Base-by-base conservation (phyloP, 495 filamentous ascomycete species). In the Aspergillus leporis region DNA sequence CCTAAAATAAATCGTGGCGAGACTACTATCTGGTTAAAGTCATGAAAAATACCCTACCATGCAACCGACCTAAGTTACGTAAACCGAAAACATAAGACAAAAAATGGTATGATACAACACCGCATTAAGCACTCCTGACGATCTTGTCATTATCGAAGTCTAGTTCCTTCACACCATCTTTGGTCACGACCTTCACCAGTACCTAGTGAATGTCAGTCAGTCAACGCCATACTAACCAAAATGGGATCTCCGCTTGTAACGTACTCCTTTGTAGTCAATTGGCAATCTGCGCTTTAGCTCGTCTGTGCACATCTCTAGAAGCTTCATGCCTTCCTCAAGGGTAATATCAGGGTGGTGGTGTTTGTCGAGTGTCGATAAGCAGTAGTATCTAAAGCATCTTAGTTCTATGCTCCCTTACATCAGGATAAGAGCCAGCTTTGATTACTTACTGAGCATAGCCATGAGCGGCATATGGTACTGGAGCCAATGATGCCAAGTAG, bases 241-340 rank as follows among this genome's bases (percentile, higher is more conserved):
- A 31, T 16, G 12, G 21, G 47, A 19, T 34, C 5, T 13, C 36
- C 57, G 23, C 40, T 16, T 23, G 47, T 21, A 63, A 78, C 80
- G 59, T 79, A 88, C 81, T 16, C 94, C 94, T 80, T 98, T 98
- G 84, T 97, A 98, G 74, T 98, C 94, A 74, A 98, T 90, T 60
- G 94, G 94, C 81, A 98, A 83, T 76, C 92, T 81, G 67, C 95
- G 85, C 84, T 97, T 95, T 68, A 97, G 81, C 82, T 98, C 94
- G 70, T 98, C 92, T 63, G 90, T 91, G 75, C 94, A 98, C 87
- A 97, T 90, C 64, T 82, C 83, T 62, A 98, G 80, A 46, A 98
- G 83, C 79, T 96, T 91, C 71, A 95, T 80, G 47, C 94, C 94
- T 74, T 93, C 83, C 50, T 91, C 92, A 22, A 93, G 83, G 53